These are phyloP conservation scores for Hymenoscyphus scutula DNA, from an alignment of 2,329 filamentous ascomycete genomes.

Conservation along the genomic window DNA sequence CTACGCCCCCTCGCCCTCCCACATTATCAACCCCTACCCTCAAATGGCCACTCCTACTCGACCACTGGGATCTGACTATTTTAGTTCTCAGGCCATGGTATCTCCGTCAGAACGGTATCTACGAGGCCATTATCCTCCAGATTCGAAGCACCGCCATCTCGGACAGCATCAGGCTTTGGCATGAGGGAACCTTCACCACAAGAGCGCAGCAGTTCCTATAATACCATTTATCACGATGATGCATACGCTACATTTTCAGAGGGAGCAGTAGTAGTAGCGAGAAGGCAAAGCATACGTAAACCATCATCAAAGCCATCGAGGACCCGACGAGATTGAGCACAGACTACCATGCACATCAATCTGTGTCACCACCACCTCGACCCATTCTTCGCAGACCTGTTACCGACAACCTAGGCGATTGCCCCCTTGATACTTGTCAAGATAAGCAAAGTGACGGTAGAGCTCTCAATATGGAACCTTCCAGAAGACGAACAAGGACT, in stretches of 20 bases:
- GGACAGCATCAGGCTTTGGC: constrained; percentile 25
- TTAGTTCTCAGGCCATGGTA: constrained; percentile 15
- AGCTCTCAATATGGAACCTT: constrained; percentile 14
- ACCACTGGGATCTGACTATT: constrained; percentile 14
- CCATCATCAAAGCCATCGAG: constrained; percentile 15
- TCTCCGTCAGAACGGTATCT: constrained; percentile 18
- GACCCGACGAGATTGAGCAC: constrained; percentile 18
- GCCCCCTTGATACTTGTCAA: constrained; percentile 2
- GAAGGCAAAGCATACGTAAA: constrained; percentile 25
- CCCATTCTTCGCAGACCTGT: constrained; percentile 21
- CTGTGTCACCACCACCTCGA: constrained; percentile 32
- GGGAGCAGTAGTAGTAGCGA: constrained; percentile 18
- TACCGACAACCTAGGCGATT: constrained; percentile 15
- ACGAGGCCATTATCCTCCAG: constrained; percentile 26
- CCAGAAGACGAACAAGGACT: constrained; percentile 27
- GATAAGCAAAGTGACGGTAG: constrained; percentile 5
- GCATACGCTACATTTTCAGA: constrained; percentile 28
- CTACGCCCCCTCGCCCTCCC: constrained; percentile 24
- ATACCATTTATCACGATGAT: constrained; percentile 25
- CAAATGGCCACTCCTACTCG: constrained; percentile 17
- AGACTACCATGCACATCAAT: constrained; percentile 18
- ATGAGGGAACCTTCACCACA: constrained; percentile 16
- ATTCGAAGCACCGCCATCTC: constrained; percentile 27
- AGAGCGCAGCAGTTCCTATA: constrained; percentile 15
- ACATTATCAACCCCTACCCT: constrained; percentile 18